Conservation (phyloP, 306 rosid species). For the Aeschynomene evenia region DNA sequence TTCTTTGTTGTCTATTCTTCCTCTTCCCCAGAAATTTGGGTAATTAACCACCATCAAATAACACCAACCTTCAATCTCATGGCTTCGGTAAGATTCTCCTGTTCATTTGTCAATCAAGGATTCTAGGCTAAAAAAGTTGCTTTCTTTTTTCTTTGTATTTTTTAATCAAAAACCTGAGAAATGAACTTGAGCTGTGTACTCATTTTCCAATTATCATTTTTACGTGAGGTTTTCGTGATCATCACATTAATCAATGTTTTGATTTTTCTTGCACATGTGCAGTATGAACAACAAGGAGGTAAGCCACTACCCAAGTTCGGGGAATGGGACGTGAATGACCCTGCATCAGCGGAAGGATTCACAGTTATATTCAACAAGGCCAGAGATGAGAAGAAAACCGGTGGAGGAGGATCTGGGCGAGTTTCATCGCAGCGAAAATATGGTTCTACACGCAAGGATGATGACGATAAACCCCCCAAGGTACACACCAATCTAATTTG, state of each 20-base stretch:
- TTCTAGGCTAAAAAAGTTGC: not conserved
- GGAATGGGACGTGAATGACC: slow-evolving; percentile 91
- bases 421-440: slow-evolving; percentile 31
- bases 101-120: not conserved
- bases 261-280: slow-evolving; percentile 23
- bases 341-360: slow-evolving; percentile 81
- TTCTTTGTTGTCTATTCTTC: slow-evolving; percentile 18
- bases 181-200: no score
- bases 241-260: not conserved
- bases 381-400: slow-evolving; percentile 75
- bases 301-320: slow-evolving; percentile 79
- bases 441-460: slow-evolving; percentile 36
- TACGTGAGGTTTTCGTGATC: no score
- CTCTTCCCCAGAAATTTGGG: slow-evolving; percentile 31
- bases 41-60: not conserved
- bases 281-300: slow-evolving; percentile 48
- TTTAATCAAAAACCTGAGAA: no score
- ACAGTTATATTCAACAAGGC: slow-evolving; percentile 83
- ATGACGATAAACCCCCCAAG: slow-evolving; percentile 45
- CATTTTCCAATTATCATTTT: no score
- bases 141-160: not conserved
- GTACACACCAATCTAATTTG: slow-evolving; percentile 25
- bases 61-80: slow-evolving; percentile 32
- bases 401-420: slow-evolving; percentile 35
- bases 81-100: slow-evolving; percentile 43